A percentile compares a stretch with the other conserved stretches of the same genome.
phyloP scores from a whole-genome alignment of 2,329 filamentous ascomycete genomes.

The Hymenoscyphus linearis region DNA sequence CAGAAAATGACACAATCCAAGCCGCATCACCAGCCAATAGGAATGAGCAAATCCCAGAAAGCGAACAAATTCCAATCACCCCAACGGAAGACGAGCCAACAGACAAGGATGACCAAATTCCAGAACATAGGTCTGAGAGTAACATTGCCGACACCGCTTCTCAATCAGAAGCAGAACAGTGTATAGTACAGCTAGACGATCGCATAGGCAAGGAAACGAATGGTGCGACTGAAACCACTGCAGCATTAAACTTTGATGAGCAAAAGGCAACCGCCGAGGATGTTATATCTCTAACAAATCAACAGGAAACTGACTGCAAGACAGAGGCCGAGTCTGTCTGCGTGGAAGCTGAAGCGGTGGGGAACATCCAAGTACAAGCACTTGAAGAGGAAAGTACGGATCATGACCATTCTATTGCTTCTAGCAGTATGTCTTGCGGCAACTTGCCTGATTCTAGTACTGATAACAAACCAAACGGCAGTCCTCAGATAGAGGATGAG shows the following conservation, averaged over 20 bases:
- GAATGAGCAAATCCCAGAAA: too few relatives aligned
- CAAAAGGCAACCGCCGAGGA: too few relatives aligned
- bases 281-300: too few relatives aligned
- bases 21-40: too few relatives aligned
- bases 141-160: not conserved
- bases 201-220: too few relatives aligned
- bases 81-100: not conserved
- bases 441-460: not conserved
- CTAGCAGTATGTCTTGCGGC: not conserved
- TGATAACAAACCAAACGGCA: too few relatives aligned
- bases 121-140: not conserved
- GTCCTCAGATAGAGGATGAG: too few relatives aligned
- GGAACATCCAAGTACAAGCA: not conserved
- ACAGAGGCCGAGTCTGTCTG: not conserved
- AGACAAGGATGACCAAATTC: not conserved
- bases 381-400: not conserved
- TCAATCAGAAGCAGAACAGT: not conserved
- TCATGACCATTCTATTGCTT: not conserved
- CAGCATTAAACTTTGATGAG: too few relatives aligned
- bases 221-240: too few relatives aligned
- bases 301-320: not conserved
- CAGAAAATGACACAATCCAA: not conserved
- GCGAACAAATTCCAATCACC: not conserved
- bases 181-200: too few relatives aligned
- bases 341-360: not conserved